phyloP scores from a whole-genome alignment of 2,329 filamentous ascomycete genomes.

The Teratosphaeria destructans region DNA sequence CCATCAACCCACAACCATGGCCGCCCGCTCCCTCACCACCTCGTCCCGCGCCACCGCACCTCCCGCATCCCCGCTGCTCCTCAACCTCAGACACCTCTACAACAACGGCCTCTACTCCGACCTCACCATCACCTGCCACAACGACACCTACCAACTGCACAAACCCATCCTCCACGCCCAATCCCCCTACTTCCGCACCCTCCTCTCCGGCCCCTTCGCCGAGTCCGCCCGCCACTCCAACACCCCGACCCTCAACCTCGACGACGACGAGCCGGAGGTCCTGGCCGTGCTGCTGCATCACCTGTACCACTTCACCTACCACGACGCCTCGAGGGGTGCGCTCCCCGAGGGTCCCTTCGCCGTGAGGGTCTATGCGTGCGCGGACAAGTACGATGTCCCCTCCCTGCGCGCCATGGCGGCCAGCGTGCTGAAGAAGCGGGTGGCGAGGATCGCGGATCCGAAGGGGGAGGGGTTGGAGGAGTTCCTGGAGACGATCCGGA shows the following conservation, averaged over 20 bases:
- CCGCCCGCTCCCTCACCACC: too few species aligned
- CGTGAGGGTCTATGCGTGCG: conserved; percentile 30
- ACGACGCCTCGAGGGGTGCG: conserved; percentile 8
- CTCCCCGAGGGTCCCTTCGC: conserved; percentile 2
- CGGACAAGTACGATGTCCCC: conserved; percentile 29
- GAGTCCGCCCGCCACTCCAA: conserved; percentile 3
- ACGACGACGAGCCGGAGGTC: conserved; percentile 8
- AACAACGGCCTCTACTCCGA: conserved; percentile 26
- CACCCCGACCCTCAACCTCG: background rate
- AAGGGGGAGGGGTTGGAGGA: background rate
- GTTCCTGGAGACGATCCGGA: background rate
- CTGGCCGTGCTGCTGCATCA: conserved; percentile 10
- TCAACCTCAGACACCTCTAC: conserved; percentile 1
- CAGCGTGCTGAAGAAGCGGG: background rate
- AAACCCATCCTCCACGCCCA: conserved; percentile 31
- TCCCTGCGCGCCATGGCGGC: conserved; percentile 14
- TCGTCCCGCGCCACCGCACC: background rate
- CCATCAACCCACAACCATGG: too few species aligned
- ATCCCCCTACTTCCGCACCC: conserved; percentile 33
- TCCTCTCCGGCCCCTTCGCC: conserved; percentile 19
- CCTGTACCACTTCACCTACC: conserved; percentile 13
- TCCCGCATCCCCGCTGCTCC: background rate
- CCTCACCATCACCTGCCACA: conserved; percentile 32
- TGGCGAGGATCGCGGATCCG: background rate
- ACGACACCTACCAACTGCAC: conserved; percentile 31